These are phyloP conservation scores for Syncephalastrum monosporum DNA, from an alignment of 371 early-diverging fungal species.

Conservation along the genomic window DNA sequence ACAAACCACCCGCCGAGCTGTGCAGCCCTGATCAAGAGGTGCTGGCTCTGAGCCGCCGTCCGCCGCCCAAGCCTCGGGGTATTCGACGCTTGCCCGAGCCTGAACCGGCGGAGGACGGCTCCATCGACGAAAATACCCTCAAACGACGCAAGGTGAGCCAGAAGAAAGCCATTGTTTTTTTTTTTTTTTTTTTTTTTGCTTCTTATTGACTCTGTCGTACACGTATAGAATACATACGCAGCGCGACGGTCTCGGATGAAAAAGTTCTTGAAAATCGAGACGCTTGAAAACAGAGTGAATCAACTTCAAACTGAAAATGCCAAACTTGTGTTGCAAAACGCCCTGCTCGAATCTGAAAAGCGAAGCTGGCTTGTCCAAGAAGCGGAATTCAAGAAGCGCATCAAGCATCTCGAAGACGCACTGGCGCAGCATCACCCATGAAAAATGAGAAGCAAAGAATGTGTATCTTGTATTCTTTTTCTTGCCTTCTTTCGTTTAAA, in stretches of 20 bases:
- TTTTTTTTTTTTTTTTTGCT: too few species aligned
- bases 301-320: constrained; percentile 80
- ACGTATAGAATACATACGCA: constrained; percentile 82
- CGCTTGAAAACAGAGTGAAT: constrained; percentile 73
- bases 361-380: constrained; percentile 60
- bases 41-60: constrained; percentile 15
- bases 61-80: constrained; percentile 49
- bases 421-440: background rate
- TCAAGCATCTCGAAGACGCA: constrained; percentile 59
- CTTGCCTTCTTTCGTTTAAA: background rate
- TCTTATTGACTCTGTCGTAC: too few species aligned
- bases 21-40: constrained; percentile 20
- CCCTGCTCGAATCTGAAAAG: constrained; percentile 75
- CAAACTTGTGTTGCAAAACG: constrained; percentile 60
- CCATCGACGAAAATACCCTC: constrained; percentile 43
- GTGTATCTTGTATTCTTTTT: too few species aligned
- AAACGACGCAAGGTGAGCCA: constrained; percentile 35
- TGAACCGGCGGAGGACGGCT: constrained; percentile 44
- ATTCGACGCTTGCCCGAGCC: constrained; percentile 46
- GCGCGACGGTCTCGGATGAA: constrained; percentile 89
- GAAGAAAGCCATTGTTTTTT: too few species aligned
- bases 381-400: constrained; percentile 64
- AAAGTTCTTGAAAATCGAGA: constrained; percentile 80
- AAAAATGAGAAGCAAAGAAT: too few species aligned
- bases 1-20: constrained; percentile 38